Base-by-base conservation (phyloP, 2,329 filamentous ascomycete genomes). In the Fusarium sp. region DNA sequence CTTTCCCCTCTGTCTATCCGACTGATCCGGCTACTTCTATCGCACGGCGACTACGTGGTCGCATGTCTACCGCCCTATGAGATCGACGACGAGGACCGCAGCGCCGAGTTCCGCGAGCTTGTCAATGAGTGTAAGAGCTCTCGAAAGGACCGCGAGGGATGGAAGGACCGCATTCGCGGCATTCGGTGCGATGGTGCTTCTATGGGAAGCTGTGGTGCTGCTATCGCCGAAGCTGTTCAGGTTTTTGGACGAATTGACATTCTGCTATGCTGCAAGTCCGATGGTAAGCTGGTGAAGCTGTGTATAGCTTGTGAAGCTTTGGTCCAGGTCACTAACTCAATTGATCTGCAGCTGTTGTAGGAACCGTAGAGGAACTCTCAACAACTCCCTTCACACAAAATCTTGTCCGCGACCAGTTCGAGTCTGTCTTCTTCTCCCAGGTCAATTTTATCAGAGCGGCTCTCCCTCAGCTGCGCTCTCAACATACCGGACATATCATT, bases 391-490 rank as follows among this genome's bases (percentile, higher is more conserved):
- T 89, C 42, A 94, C 93, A 2, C 86, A 90, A 70, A 93, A 90
- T 59, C 86, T 97, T 19, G 90, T 96, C 34, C 88, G 92, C 63
- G 92, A 97, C 74, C 95, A 97, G 77, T 97, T 98, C 77, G 95
- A 98, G 78, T 89, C 89, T 66, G 93, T 97, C 73, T 98, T 96
- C 83, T 98, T 98, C 78, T 93, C 93, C 1, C 94, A 96, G 58
- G 91, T 98, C 77, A 98, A 98, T 79, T 93, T 97, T 76, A 96
- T 98, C 82, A 96, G 96, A 77, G 92, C 94, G 15, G 85, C 89
- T 2, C 83, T 99, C 21, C 94, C 95, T 1, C 85, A 89, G 54
- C 90, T 98, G 77, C 87, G 96, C 42, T 84, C 85, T 62, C 91
- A 94, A 74, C 89, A 91, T 71, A 94, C 90, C 10, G 96, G 96